Conservation (phyloP, 768 basidiomycete species). For the Auricularia auricula-judae region DNA sequence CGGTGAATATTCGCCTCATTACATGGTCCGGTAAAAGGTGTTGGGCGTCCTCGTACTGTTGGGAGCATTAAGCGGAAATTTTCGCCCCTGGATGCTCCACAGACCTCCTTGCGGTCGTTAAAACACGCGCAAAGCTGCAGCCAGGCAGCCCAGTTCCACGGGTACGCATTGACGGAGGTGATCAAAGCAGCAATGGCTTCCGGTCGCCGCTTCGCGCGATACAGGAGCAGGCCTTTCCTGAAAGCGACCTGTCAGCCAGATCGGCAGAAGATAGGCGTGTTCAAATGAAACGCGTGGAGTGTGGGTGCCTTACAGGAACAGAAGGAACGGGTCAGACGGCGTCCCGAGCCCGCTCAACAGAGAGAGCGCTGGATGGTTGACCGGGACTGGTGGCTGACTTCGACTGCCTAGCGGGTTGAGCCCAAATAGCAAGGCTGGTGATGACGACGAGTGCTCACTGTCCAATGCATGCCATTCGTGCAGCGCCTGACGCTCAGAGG, state of each 20-base stretch:
- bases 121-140: constrained; percentile 67
- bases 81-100: constrained; percentile 2
- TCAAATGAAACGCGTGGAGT: constrained; percentile 15
- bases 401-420: constrained; percentile 41
- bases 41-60: constrained; percentile 1
- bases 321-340: constrained; percentile 64
- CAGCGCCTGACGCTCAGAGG: constrained; percentile 71
- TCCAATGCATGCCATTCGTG: constrained; percentile 79
- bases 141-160: constrained; percentile 98
- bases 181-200: constrained; percentile 79
- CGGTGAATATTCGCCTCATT: constrained; percentile 50
- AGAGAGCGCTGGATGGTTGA: constrained; percentile 45
- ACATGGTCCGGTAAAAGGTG: constrained; percentile 6
- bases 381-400: constrained; percentile 54
- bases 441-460: constrained; percentile 32
- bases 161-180: constrained; percentile 62
- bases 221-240: constrained; percentile 78
- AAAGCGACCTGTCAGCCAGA: constrained; percentile 7
- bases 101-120: constrained; percentile 77
- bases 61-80: not conserved
- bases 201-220: constrained; percentile 65
- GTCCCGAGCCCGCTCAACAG: constrained; percentile 50
- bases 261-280: not conserved
- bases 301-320: constrained; percentile 51
- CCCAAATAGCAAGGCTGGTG: not conserved